Evolutionary conservation across 2,329 filamentous ascomycete species (phyloP).

Genomic region (Fusarium sp.): DNA sequence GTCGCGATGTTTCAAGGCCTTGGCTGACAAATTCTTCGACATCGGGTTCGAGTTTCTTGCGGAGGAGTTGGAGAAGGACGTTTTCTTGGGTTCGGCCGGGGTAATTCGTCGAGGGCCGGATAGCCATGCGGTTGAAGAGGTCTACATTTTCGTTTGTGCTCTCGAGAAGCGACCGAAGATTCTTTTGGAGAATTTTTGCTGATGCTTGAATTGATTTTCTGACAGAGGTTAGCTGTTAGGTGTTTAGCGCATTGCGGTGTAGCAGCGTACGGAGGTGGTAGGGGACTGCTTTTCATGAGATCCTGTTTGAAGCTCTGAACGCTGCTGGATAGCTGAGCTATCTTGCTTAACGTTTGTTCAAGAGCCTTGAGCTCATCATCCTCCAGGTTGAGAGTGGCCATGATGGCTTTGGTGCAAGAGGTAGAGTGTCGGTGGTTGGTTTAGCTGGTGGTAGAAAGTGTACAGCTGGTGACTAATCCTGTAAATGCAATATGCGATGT

Average conservation of each 20-base stretch:
- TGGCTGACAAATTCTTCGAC: conserved; percentile 79
- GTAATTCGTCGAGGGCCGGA: conserved; percentile 81
- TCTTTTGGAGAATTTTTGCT: conserved; percentile 75
- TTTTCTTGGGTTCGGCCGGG: conserved; percentile 75
- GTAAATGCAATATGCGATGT: not conserved
- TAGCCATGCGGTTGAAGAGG: conserved; percentile 75
- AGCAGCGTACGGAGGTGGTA: conserved; percentile 71
- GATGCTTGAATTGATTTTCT: conserved; percentile 80
- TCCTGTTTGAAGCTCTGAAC: conserved; percentile 72
- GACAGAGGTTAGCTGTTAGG: conserved; percentile 14
- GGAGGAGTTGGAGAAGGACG: conserved; percentile 75
- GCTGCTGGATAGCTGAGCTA: conserved; percentile 75
- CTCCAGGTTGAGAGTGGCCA: conserved; percentile 61
- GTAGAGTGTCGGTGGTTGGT: not conserved
- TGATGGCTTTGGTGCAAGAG: conserved; percentile 20
- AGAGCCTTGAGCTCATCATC: conserved; percentile 74
- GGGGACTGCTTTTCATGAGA: conserved; percentile 70
- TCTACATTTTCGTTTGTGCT: conserved; percentile 73
- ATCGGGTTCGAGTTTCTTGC: conserved; percentile 84
- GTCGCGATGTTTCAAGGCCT: conserved; percentile 62
- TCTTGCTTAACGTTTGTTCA: conserved; percentile 75
- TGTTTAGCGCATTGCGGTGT: not conserved
- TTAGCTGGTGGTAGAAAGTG: not conserved
- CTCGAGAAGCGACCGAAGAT: conserved; percentile 74
- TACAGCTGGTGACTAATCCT: not conserved